These are phyloP conservation scores for Clonostachys rhizophaga DNA, from an alignment of 2,329 filamentous ascomycete species.

Conservation along the genomic window DNA sequence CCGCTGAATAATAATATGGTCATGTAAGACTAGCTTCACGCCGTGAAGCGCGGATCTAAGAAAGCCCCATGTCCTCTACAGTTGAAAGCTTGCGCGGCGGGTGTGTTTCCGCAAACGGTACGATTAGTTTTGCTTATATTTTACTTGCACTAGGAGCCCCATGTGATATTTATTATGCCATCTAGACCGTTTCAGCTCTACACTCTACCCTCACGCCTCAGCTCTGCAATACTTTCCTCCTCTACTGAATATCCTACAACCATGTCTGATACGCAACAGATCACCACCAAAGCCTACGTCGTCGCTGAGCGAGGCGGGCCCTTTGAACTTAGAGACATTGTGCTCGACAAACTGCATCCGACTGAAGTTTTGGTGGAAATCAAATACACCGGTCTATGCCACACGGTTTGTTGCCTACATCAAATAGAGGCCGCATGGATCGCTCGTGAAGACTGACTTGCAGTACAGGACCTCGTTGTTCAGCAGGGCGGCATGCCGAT, in stretches of 20 bases:
- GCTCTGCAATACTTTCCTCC: no score
- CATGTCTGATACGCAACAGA: not conserved
- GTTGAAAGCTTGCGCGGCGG: no score
- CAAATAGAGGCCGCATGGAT: not conserved
- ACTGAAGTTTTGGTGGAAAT: slow-evolving; percentile 14
- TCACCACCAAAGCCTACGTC: slow-evolving; percentile 1
- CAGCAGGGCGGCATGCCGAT: slow-evolving; percentile 7
- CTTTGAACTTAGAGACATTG: not conserved
- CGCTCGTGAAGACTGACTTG: not conserved
- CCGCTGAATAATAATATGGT: no score
- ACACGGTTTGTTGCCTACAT: slow-evolving; percentile 9
- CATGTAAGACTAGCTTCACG: no score
- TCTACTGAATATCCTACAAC: not conserved
- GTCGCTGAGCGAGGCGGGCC: not conserved
- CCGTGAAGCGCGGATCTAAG: no score
- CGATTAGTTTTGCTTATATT: no score
- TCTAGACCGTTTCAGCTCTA: no score
- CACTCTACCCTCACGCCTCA: no score
- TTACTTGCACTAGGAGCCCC: no score
- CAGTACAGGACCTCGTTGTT: slow-evolving; percentile 6
- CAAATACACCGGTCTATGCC: slow-evolving; percentile 21
- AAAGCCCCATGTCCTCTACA: no score
- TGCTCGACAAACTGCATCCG: slow-evolving; percentile 1
- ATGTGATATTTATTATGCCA: no score
- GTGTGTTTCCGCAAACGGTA: no score